These are phyloP conservation scores for Heliamphora pulchella DNA, from an alignment of 179 eudicot genomes.

Conservation along the genomic window DNA sequence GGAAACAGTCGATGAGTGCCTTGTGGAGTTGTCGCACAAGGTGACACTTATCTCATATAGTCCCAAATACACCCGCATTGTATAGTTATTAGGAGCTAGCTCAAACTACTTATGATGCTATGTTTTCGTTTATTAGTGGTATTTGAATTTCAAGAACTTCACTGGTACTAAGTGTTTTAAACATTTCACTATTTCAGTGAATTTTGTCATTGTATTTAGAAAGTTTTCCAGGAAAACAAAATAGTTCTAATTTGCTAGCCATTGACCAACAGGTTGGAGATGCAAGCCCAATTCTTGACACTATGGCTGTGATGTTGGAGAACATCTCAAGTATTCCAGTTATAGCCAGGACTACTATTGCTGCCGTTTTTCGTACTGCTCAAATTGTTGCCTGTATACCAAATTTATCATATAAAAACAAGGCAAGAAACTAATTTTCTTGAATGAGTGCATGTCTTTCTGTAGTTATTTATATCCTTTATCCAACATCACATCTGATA, in stretches of 20 bases:
- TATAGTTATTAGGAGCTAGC: background rate
- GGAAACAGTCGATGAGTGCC: slow-evolving; percentile 75
- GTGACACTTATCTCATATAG: slow-evolving; percentile 26
- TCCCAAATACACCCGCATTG: background rate
- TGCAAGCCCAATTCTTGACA: slow-evolving; percentile 89
- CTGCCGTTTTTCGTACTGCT: slow-evolving; percentile 89
- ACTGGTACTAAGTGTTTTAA: background rate
- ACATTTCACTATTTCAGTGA: background rate
- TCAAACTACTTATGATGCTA: slow-evolving; percentile 1
- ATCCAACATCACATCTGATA: slow-evolving; percentile 3
- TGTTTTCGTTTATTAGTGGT: background rate
- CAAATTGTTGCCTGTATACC: slow-evolving; percentile 90
- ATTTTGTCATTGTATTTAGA: background rate
- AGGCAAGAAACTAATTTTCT: slow-evolving; percentile 36
- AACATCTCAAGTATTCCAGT: slow-evolving; percentile 62
- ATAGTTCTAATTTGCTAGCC: background rate
- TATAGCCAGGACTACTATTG: slow-evolving; percentile 67
- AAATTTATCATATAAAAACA: slow-evolving; percentile 67
- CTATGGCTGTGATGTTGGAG: slow-evolving; percentile 90
- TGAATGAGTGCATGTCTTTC: background rate
- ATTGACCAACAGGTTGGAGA: slow-evolving; percentile 76
- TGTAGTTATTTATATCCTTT: background rate
- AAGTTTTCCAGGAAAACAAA: background rate
- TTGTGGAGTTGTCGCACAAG: slow-evolving; percentile 63
- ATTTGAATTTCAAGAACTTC: background rate